A percentile compares a stretch with the other conserved stretches of the same genome.
Conservation (phyloP, 2,329 filamentous ascomycete genomes). For the Fusarium sp. region DNA sequence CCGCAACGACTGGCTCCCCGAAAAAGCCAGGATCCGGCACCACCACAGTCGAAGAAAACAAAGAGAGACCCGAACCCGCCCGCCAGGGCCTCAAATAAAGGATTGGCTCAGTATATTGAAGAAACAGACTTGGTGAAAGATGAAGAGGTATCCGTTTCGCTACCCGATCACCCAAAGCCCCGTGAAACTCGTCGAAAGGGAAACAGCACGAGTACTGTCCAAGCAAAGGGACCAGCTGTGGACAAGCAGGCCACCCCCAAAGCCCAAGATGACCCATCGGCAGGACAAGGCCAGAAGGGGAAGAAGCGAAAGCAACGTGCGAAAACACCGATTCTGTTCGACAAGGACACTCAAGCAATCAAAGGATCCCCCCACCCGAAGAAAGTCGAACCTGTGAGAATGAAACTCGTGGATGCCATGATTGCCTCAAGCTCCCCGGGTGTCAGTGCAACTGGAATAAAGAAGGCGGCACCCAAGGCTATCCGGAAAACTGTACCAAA, state of each 20-base stretch:
- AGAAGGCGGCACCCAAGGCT: conserved; percentile 8
- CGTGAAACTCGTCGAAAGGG: background rate
- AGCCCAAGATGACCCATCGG: background rate
- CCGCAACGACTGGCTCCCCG: background rate
- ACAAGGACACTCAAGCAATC: conserved; percentile 44
- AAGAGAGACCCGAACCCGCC: background rate
- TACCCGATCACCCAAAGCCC: background rate
- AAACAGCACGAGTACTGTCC: background rate
- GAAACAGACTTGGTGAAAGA: background rate
- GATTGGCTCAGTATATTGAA: conserved; percentile 1
- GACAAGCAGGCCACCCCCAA: background rate
- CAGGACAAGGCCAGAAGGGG: background rate
- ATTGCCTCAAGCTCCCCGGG: conserved; percentile 27
- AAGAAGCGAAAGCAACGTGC: conserved; percentile 47
- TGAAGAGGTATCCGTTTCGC: background rate
- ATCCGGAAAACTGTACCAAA: conserved; percentile 5
- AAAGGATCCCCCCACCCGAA: conserved; percentile 20
- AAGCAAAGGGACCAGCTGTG: background rate
- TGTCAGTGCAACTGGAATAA: conserved; percentile 15
- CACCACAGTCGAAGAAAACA: background rate
- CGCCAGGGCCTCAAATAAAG: conserved; percentile 1
- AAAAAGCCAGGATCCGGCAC: background rate
- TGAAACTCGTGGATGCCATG: conserved; percentile 26
- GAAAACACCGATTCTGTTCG: conserved; percentile 48
- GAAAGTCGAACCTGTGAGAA: background rate